Evolutionary conservation across 2,329 filamentous ascomycete species (phyloP).

Genomic region (Thermothelomyces thermophilus): DNA sequence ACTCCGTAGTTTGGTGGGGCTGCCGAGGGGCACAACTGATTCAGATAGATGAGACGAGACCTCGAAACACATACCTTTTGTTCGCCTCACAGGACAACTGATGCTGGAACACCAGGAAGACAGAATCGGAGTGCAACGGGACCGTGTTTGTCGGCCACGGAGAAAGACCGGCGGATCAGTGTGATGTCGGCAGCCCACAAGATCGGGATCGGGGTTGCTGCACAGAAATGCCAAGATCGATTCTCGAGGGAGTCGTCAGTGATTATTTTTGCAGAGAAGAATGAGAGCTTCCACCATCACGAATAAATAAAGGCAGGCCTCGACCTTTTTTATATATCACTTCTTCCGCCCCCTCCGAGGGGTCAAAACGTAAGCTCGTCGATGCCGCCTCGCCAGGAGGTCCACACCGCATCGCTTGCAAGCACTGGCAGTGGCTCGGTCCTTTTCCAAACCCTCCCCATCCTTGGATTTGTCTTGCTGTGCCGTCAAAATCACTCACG

Average conservation of each 20-base stretch:
- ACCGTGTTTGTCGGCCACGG: too few species aligned
- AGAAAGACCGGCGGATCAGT: too few species aligned
- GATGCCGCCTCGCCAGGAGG: neutral
- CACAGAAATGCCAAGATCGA: too few species aligned
- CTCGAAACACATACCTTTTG: neutral
- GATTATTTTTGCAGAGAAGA: neutral
- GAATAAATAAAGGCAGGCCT: neutral
- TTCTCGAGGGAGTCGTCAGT: neutral
- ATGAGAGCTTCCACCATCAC: neutral
- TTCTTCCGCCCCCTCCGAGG: neutral
- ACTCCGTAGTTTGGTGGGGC: conserved; percentile 5
- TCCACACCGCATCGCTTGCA: neutral
- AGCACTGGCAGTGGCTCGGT: conserved; percentile 2
- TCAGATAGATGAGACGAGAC: conserved; percentile 2
- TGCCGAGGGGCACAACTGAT: neutral
- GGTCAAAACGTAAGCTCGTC: neutral
- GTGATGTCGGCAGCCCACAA: too few species aligned
- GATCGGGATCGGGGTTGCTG: too few species aligned
- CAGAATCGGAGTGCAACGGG: too few species aligned
- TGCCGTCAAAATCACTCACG: conserved; percentile 9
- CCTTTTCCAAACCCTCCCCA: conserved; percentile 3
- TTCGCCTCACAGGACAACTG: neutral
- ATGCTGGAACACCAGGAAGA: neutral
- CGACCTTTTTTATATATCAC: neutral
- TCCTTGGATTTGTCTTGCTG: conserved; percentile 2